Conservation (phyloP, 345 rosid genomes). For the Pseudoturritis turrita region DNA sequence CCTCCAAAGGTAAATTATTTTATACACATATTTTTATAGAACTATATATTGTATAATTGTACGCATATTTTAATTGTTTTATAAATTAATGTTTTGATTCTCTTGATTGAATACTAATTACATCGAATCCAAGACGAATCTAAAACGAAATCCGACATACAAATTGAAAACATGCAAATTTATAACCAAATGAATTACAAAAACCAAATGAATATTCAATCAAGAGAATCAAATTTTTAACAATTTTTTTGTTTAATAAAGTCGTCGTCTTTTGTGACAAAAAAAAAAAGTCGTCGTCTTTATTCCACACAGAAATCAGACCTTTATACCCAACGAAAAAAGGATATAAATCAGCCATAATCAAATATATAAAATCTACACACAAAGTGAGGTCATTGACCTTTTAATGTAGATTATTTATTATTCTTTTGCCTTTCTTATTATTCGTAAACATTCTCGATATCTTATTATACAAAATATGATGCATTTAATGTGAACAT, state of each 20-base stretch:
- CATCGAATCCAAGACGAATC: too few species aligned
- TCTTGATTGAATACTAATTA: too few species aligned
- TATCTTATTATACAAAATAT: too few species aligned
- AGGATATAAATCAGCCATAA: neutral
- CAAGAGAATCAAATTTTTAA: too few species aligned
- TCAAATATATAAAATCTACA: constrained; percentile 4
- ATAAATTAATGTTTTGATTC: neutral
- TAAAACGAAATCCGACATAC: too few species aligned
- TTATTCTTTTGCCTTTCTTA: constrained; percentile 7
- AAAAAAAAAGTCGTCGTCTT: neutral
- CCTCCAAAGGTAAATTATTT: constrained; percentile 33
- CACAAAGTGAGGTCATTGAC: constrained; percentile 19
- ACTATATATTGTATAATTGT: neutral
- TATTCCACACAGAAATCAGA: neutral
- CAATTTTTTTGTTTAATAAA: too few species aligned
- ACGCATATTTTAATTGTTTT: neutral
- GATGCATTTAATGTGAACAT: too few species aligned
- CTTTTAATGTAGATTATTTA: constrained; percentile 1
- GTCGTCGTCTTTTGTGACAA: too few species aligned
- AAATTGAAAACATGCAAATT: too few species aligned
- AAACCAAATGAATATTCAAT: neutral
- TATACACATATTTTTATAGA: neutral
- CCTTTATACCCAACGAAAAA: neutral
- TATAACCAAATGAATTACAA: too few species aligned
- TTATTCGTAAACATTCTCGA: constrained; percentile 14